These are phyloP conservation scores for Colletotrichum sp. DNA, from an alignment of 2,329 filamentous ascomycete genomes.

Conservation along the genomic window DNA sequence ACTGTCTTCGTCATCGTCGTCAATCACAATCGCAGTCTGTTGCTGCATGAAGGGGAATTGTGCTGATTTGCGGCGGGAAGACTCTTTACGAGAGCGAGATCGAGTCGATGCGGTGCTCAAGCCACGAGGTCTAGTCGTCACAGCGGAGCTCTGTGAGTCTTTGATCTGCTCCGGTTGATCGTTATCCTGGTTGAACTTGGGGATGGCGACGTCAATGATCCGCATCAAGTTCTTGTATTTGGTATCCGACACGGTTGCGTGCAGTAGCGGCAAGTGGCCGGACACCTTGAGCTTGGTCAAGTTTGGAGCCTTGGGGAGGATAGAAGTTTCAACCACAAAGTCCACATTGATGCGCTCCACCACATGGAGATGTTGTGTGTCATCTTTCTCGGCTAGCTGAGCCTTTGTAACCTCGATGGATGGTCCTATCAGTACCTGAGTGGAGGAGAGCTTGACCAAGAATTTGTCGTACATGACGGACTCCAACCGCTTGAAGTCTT, in stretches of 20 bases:
- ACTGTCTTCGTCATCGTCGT: constrained; percentile 73
- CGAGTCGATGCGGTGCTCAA: constrained; percentile 50
- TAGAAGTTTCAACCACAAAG: constrained; percentile 94
- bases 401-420: constrained; percentile 89
- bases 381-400: constrained; percentile 73
- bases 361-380: constrained; percentile 79
- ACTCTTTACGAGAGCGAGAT: constrained; percentile 48
- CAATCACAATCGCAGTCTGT: constrained; percentile 78
- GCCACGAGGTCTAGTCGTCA: constrained; percentile 44
- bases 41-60: constrained; percentile 77
- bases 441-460: constrained; percentile 88
- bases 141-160: constrained; percentile 28
- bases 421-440: constrained; percentile 92
- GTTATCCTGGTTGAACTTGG: constrained; percentile 68
- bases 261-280: constrained; percentile 88
- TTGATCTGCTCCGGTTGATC: constrained; percentile 4
- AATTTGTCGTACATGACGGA: constrained; percentile 98
- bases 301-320: constrained; percentile 93
- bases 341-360: constrained; percentile 98
- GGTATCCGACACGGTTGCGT: constrained; percentile 88
- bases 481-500: constrained; percentile 87
- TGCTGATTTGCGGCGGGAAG: constrained; percentile 66
- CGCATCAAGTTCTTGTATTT: constrained; percentile 99
- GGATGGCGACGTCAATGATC: constrained; percentile 92
- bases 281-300: constrained; percentile 91